Conservation (phyloP, 257 asterid species). For the Euphrasia confusa region DNA sequence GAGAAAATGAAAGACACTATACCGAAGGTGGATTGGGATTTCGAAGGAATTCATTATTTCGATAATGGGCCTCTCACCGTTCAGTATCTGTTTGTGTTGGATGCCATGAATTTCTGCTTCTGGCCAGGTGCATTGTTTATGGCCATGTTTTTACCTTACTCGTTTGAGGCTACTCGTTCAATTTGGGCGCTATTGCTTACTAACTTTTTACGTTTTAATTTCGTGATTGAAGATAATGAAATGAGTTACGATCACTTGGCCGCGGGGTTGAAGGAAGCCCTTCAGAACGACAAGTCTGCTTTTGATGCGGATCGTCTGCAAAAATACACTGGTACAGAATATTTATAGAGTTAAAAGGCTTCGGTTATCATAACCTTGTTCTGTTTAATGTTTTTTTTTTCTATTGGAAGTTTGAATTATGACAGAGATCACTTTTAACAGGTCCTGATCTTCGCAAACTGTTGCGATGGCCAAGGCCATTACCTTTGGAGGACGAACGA, state of each 20-base stretch:
- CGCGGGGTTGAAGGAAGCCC: constrained; percentile 75
- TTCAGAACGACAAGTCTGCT: constrained; percentile 71
- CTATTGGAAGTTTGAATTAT: not conserved
- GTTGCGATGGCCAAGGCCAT: constrained; percentile 86
- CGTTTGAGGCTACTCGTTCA: too few relatives aligned
- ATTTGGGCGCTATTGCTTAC: too few relatives aligned
- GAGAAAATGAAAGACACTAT: constrained; percentile 62
- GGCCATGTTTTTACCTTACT: too few relatives aligned
- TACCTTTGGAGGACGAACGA: constrained; percentile 95
- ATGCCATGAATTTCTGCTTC: constrained; percentile 92
- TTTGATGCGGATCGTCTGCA: constrained; percentile 89
- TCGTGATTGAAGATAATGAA: constrained; percentile 54
- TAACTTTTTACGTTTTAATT: too few relatives aligned
- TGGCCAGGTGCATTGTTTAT: constrained; percentile 81
- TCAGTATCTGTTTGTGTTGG: constrained; percentile 87
- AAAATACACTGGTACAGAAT: constrained; percentile 71
- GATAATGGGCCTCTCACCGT: constrained; percentile 93
- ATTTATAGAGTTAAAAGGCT: not conserved
- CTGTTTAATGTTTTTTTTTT: constrained; percentile 1
- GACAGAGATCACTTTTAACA: constrained; percentile 31
- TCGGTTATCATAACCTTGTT: constrained; percentile 1
- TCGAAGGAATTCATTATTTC: constrained; percentile 90
- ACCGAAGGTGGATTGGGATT: constrained; percentile 93
- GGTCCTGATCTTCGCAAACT: constrained; percentile 83
- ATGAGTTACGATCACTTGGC: constrained; percentile 87